phyloP scores from a whole-genome alignment of 345 rosid genomes.

The Gossypium longicalyx region DNA sequence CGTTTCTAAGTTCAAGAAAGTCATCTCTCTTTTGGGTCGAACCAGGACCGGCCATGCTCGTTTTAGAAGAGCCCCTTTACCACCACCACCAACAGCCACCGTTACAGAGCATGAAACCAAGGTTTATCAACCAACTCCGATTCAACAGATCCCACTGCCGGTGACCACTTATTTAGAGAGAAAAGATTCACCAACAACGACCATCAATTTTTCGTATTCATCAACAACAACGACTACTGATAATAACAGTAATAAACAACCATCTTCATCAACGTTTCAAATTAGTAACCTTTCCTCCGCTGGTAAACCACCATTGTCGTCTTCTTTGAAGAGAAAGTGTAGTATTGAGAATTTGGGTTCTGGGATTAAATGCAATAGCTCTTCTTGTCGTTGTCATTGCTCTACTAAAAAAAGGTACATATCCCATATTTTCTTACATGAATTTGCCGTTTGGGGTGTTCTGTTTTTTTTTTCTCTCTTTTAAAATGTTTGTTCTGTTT shows the following conservation, averaged over 20 bases:
- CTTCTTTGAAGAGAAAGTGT: slow-evolving; percentile 71
- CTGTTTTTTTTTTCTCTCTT: too few species aligned
- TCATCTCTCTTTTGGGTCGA: slow-evolving; percentile 81
- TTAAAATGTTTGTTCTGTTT: not conserved
- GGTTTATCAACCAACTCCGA: slow-evolving; percentile 59
- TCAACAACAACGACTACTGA: slow-evolving; percentile 22
- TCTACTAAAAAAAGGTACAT: slow-evolving; percentile 82
- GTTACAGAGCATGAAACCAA: slow-evolving; percentile 22
- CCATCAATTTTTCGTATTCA: slow-evolving; percentile 63
- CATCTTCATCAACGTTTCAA: slow-evolving; percentile 51
- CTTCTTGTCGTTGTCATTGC: slow-evolving; percentile 86
- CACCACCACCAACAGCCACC: not conserved
- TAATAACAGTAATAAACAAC: slow-evolving; percentile 21
- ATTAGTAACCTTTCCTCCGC: slow-evolving; percentile 49
- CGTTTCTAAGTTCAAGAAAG: slow-evolving; percentile 76
- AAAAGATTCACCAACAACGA: slow-evolving; percentile 44
- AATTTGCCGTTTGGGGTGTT: too few species aligned
- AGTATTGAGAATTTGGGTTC: slow-evolving; percentile 58
- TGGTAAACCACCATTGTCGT: slow-evolving; percentile 58
- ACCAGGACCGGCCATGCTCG: slow-evolving; percentile 92
- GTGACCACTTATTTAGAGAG: slow-evolving; percentile 25
- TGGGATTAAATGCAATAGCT: slow-evolving; percentile 47
- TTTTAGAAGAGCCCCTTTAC: slow-evolving; percentile 64
- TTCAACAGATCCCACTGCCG: slow-evolving; percentile 59
- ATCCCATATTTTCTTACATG: too few species aligned